Percentiles rank a stretch among this genome's conserved stretches.
phyloP scores from a whole-genome alignment of 2,329 filamentous ascomycete species.

The Botryosphaeria agaves region DNA sequence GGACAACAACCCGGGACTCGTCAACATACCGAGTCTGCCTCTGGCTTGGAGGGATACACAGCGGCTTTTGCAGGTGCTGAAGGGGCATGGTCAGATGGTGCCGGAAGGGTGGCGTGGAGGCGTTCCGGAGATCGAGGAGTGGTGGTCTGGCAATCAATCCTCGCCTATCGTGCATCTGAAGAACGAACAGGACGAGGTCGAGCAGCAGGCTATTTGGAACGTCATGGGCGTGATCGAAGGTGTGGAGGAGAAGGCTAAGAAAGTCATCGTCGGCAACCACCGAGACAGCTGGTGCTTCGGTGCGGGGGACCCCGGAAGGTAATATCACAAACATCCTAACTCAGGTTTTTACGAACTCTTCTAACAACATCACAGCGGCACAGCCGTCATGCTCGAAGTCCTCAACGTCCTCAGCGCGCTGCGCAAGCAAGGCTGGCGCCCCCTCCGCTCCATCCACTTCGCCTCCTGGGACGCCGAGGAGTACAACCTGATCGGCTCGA shows the following conservation, averaged over 20 bases:
- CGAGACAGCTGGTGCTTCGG: slow-evolving; percentile 88
- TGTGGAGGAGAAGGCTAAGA: slow-evolving; percentile 68
- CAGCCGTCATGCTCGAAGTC: slow-evolving; percentile 80
- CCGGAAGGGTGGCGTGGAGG: slow-evolving; percentile 59
- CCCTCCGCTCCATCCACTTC: slow-evolving; percentile 88
- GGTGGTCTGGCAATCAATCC: slow-evolving; percentile 65
- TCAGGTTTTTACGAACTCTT: not conserved
- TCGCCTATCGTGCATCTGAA: slow-evolving; percentile 66
- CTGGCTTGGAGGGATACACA: slow-evolving; percentile 82
- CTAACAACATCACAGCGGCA: slow-evolving; percentile 61
- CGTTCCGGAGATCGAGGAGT: slow-evolving; percentile 56
- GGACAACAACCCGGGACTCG: slow-evolving; percentile 54
- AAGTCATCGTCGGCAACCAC: slow-evolving; percentile 81
- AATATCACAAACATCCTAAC: too few species aligned
- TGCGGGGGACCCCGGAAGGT: slow-evolving; percentile 69
- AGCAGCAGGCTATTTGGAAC: slow-evolving; percentile 80
- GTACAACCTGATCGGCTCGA: slow-evolving; percentile 87
- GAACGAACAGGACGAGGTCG: slow-evolving; percentile 74
- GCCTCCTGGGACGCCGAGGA: slow-evolving; percentile 91
- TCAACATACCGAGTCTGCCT: slow-evolving; percentile 76
- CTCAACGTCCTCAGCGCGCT: slow-evolving; percentile 72
- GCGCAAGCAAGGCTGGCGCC: slow-evolving; percentile 63
- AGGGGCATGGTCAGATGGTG: slow-evolving; percentile 54
- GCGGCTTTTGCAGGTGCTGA: slow-evolving; percentile 54
- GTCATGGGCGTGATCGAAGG: slow-evolving; percentile 71